phyloP scores from a whole-genome alignment of 1,139 yeast genomes.

The Yamadazyma jaroonii region DNA sequence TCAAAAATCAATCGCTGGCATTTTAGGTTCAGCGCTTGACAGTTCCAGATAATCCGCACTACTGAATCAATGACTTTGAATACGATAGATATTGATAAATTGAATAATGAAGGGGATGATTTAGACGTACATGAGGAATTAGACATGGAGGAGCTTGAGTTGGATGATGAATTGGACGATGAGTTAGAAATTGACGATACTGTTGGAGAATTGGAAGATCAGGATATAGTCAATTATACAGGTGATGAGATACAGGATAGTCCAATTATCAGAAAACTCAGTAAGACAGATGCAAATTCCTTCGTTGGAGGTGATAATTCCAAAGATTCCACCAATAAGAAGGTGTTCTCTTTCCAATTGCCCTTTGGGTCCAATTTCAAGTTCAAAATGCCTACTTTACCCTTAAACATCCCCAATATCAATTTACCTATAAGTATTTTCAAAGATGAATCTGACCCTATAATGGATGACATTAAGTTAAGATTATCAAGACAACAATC shows the following conservation, averaged over 20 bases:
- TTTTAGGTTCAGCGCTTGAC: no score
- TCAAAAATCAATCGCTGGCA: no score
- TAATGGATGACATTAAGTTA: constrained; percentile 34
- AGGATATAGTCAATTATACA: background rate
- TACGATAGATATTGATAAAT: no score
- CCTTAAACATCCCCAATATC: constrained; percentile 5
- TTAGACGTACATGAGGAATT: background rate
- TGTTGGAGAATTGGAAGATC: background rate
- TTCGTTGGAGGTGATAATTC: constrained; percentile 39
- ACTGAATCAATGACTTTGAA: no score
- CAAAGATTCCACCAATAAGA: constrained; percentile 14
- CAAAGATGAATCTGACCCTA: constrained; percentile 16
- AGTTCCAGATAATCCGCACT: no score
- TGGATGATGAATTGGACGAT: no score
- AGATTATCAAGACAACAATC: constrained; percentile 57
- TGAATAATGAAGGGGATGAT: background rate
- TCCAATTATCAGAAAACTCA: constrained; percentile 10
- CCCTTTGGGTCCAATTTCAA: constrained; percentile 29
- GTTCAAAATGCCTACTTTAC: constrained; percentile 6
- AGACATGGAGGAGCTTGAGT: background rate
- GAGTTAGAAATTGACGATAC: background rate
- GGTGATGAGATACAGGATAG: no score
- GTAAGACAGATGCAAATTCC: constrained; percentile 35
- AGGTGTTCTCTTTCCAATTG: constrained; percentile 41
- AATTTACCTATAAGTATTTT: constrained; percentile 6